phyloP scores from a whole-genome alignment of 2,329 filamentous ascomycete genomes.

The Septoria linicola region DNA sequence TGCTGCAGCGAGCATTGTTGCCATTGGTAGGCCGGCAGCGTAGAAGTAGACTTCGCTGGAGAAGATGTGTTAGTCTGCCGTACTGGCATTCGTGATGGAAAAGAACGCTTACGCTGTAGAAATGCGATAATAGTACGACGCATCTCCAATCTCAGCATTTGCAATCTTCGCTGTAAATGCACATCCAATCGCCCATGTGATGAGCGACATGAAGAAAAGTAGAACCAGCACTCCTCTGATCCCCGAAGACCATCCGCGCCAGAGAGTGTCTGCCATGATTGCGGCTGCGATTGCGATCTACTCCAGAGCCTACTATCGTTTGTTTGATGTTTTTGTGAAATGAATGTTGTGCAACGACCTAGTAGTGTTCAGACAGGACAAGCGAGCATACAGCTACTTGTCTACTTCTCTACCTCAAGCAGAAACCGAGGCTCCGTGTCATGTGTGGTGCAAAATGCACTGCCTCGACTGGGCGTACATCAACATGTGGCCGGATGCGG shows the following conservation, averaged over 20 bases:
- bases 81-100: neutral
- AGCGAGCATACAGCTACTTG: too few species aligned
- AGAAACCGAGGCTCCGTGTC: too few species aligned
- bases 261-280: slow-evolving; percentile 6
- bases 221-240: neutral
- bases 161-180: slow-evolving; percentile 3
- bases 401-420: too few species aligned
- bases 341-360: too few species aligned
- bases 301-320: too few species aligned
- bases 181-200: slow-evolving; percentile 9
- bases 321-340: too few species aligned
- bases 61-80: neutral
- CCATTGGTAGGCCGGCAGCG: slow-evolving; percentile 5
- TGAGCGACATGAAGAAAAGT: neutral
- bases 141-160: neutral
- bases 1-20: slow-evolving; percentile 12
- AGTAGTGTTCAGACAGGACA: too few species aligned
- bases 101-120: slow-evolving; percentile 1
- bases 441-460: too few species aligned
- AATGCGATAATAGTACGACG: neutral
- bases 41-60: slow-evolving; percentile 10
- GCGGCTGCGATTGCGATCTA: too few species aligned
- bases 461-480: too few species aligned
- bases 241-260: slow-evolving; percentile 8
- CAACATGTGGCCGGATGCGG: too few species aligned